These are phyloP conservation scores for Dictyostelium citrinum DNA, from an alignment of 78 protist genomes.

Conservation along the genomic window DNA sequence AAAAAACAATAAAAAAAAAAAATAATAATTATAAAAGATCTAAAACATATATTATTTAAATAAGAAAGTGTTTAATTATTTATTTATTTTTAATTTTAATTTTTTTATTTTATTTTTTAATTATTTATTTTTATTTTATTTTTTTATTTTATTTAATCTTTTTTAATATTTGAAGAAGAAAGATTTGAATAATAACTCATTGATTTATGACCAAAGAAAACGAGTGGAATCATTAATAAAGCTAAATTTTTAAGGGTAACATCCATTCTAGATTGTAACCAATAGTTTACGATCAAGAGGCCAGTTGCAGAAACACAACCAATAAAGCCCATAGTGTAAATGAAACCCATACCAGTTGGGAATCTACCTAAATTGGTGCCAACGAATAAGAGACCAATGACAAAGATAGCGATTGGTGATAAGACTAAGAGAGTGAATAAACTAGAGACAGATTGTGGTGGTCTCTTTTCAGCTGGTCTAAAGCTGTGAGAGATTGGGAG, in stretches of 20 bases:
- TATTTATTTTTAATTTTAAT: too few relatives aligned
- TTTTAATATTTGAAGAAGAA: neutral
- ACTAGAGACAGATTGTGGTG: slow-evolving; percentile 20
- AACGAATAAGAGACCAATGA: neutral
- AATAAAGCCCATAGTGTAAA: slow-evolving; percentile 22
- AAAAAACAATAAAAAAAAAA: too few relatives aligned
- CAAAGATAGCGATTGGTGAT: slow-evolving; percentile 40
- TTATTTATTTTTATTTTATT: neutral
- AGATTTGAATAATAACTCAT: neutral
- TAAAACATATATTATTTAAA: too few relatives aligned
- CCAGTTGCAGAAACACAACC: slow-evolving; percentile 10
- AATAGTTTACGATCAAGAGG: slow-evolving; percentile 29
- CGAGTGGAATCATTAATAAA: slow-evolving; percentile 46
- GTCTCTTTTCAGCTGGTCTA: slow-evolving; percentile 16
- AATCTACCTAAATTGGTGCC: slow-evolving; percentile 15
- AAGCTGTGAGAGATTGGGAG: slow-evolving; percentile 15
- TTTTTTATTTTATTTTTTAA: neutral
- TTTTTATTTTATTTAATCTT: neutral
- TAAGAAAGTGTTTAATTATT: too few relatives aligned
- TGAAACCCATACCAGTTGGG: slow-evolving; percentile 54
- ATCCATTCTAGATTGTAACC: slow-evolving; percentile 39
- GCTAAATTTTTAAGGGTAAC: slow-evolving; percentile 44
- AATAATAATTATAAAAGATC: too few relatives aligned
- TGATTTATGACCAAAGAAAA: slow-evolving; percentile 54
- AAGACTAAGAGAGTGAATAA: slow-evolving; percentile 14